Percentiles rank a stretch among this genome's conserved stretches.
Conservation (phyloP, 106 monocot genomes). For the Allium fistulosum region DNA sequence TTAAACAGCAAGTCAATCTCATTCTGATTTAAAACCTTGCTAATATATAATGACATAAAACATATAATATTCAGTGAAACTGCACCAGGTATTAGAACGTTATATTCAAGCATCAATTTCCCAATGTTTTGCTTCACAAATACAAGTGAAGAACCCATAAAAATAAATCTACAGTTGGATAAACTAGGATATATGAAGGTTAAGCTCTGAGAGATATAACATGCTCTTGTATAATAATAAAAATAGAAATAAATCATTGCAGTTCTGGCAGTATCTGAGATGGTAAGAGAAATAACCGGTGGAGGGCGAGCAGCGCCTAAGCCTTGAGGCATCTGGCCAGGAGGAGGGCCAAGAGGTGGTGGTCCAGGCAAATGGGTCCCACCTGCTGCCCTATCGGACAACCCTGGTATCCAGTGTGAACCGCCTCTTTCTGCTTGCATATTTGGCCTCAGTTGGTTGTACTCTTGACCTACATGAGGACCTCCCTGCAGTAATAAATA, state of each 20-base stretch:
- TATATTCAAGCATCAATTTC: too few relatives aligned
- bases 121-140: too few relatives aligned
- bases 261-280: background rate
- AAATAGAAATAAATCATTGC: too few relatives aligned
- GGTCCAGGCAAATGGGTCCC: slow-evolving; percentile 33
- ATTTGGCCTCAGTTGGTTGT: slow-evolving; percentile 28
- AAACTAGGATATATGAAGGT: too few relatives aligned
- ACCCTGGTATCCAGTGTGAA: slow-evolving; percentile 29
- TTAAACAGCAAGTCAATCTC: too few relatives aligned
- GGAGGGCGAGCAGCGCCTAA: slow-evolving; percentile 36
- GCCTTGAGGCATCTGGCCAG: slow-evolving; percentile 30
- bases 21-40: too few relatives aligned
- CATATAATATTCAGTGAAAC: too few relatives aligned
- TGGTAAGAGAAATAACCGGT: slow-evolving; percentile 30
- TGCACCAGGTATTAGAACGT: too few relatives aligned
- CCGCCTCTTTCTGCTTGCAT: slow-evolving; percentile 46
- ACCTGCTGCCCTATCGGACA: slow-evolving; percentile 21
- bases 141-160: too few relatives aligned
- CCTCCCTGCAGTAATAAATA: slow-evolving; percentile 27
- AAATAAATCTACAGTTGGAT: too few relatives aligned
- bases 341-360: slow-evolving; percentile 3
- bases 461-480: slow-evolving; percentile 37
- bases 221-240: background rate
- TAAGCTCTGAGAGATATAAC: background rate
- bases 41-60: too few relatives aligned